phyloP scores from a whole-genome alignment of 2,329 filamentous ascomycete species.

The Stagonosporopsis chrysanthemi region DNA sequence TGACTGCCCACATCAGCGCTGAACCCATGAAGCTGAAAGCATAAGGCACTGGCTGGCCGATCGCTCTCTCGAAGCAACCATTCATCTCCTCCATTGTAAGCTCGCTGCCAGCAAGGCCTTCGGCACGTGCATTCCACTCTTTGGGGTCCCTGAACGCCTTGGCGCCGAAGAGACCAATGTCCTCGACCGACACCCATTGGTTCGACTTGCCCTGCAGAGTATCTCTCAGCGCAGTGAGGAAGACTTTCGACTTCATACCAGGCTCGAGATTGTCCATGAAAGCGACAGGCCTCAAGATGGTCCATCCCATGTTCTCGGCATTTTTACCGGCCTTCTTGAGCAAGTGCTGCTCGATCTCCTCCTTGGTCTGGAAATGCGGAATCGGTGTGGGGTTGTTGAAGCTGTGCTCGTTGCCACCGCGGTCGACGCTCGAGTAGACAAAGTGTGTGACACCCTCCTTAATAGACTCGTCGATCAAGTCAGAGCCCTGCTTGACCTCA shows the following conservation, averaged over 20 bases:
- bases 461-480: slow-evolving; percentile 65
- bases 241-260: slow-evolving; percentile 58
- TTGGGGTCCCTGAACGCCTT: slow-evolving; percentile 57
- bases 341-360: slow-evolving; percentile 69
- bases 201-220: slow-evolving; percentile 53
- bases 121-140: slow-evolving; percentile 54
- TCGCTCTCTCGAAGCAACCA: slow-evolving; percentile 56
- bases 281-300: slow-evolving; percentile 66
- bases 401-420: slow-evolving; percentile 63
- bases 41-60: slow-evolving; percentile 54
- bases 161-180: slow-evolving; percentile 62
- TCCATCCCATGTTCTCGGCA: slow-evolving; percentile 63
- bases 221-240: slow-evolving; percentile 55
- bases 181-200: slow-evolving; percentile 52
- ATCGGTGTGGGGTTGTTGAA: slow-evolving; percentile 58
- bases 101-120: slow-evolving; percentile 62
- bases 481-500: slow-evolving; percentile 65
- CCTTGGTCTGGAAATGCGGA: slow-evolving; percentile 69
- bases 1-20: slow-evolving; percentile 52
- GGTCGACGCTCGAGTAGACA: slow-evolving; percentile 70
- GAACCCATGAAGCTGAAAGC: slow-evolving; percentile 54
- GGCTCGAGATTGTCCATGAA: slow-evolving; percentile 68
- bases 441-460: slow-evolving; percentile 65
- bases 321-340: slow-evolving; percentile 53
- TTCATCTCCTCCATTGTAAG: slow-evolving; percentile 57